Evolutionary conservation across 202 grass and related monocot genomes (phyloP), one percentile per base, ranked within the genome.

Genomic region (Musa balbisiana): DNA sequence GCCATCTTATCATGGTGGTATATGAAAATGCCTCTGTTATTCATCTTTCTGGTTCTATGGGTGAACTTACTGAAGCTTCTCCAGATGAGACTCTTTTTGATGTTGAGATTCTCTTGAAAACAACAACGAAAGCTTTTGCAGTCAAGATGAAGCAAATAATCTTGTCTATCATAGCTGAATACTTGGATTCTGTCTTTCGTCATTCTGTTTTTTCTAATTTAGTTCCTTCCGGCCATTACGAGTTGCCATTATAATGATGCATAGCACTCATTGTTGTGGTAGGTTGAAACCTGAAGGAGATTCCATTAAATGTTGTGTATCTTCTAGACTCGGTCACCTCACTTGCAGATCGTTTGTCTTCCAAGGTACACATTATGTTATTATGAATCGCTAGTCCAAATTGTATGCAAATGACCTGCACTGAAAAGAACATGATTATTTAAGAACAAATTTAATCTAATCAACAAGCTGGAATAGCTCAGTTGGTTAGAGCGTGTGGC

Each of bases 401-500:
- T 0, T 3, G 3, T 33, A 0, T 33, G n/a, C n/a, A n/a, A 33
- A 29, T 3, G 29, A 29, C 29, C 29, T 29, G 29, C 29, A 33
- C 29, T 43, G 0, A 43, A 6, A 6, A 0, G 6, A 6, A 6
- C 33, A 8, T 43, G 5, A 6, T 43, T 43, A 6, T 6, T 0
- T 6, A 6, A 8, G 0, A 1, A 43, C 0, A 33, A 43, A 8
- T 27, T 27, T 1, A 43, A 0, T 1, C 0, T 8, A 43, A 1
- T 8, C 1, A 65, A 26, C 0, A 52, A 87, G 87, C 85, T 99
- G 91, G 89, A 95, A 82, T 99, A 99, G 91, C 89, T 99, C 89
- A 99, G 95, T 95, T 92, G 94, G 91, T 81, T 62, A 98, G 95
- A 99, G 89, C 95, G 85, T 99, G 95, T 99, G 91, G 91, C 91